Evolutionary conservation across 2,329 filamentous ascomycete species (phyloP).

Genomic region (Atkinsonella texensis): DNA sequence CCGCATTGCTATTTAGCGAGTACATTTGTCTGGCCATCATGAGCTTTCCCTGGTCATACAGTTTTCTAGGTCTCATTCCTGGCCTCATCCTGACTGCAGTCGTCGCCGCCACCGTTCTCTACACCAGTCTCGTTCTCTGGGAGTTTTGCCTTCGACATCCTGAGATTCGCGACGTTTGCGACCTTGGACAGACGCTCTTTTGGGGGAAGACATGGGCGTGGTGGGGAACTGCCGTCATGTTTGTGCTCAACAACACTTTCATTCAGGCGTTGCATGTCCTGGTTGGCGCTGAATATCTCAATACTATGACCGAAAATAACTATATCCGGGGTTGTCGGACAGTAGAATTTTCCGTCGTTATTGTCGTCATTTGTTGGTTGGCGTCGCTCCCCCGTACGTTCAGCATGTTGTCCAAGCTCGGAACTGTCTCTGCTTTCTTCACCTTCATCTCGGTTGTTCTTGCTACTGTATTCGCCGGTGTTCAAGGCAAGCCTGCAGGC

Average conservation of each 20-base stretch:
- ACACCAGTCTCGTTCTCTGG: slow-evolving; percentile 56
- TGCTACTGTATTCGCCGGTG: slow-evolving; percentile 68
- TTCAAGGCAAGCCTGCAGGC: slow-evolving; percentile 60
- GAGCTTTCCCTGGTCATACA: slow-evolving; percentile 93
- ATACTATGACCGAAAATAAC: slow-evolving; percentile 67
- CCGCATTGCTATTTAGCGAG: slow-evolving; percentile 81
- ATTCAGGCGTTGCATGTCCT: slow-evolving; percentile 76
- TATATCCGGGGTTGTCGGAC: slow-evolving; percentile 57
- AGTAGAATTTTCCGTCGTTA: slow-evolving; percentile 64
- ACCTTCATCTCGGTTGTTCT: slow-evolving; percentile 83
- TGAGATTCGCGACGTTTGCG: slow-evolving; percentile 83
- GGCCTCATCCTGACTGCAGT: slow-evolving; percentile 71
- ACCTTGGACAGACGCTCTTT: slow-evolving; percentile 92
- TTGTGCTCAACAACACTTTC: slow-evolving; percentile 87
- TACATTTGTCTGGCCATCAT: slow-evolving; percentile 90
- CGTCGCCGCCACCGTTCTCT: slow-evolving; percentile 67
- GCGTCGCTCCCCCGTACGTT: slow-evolving; percentile 82
- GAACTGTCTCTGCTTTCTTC: slow-evolving; percentile 69
- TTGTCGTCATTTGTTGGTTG: slow-evolving; percentile 62
- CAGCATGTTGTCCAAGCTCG: slow-evolving; percentile 64
- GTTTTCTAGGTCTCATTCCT: slow-evolving; percentile 73
- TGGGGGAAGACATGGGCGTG: slow-evolving; percentile 67
- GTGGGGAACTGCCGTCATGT: slow-evolving; percentile 69
- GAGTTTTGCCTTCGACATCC: slow-evolving; percentile 85
- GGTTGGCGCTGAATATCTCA: slow-evolving; percentile 75